Evolutionary conservation across 352 stramenopile genomes (phyloP).

Genomic region (Peronospora belbahrii): DNA sequence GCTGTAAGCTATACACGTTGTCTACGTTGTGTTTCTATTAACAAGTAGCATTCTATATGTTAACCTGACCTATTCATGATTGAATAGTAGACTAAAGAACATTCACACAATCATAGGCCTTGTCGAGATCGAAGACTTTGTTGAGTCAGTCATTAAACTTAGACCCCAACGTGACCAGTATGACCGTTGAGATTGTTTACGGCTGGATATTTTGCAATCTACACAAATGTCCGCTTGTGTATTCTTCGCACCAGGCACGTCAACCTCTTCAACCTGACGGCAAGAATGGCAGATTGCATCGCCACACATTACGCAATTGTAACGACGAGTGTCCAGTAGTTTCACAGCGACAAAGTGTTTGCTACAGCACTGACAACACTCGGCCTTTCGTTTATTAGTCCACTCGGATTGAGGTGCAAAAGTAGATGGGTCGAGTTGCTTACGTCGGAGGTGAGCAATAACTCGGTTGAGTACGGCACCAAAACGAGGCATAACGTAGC

Average conservation of each 20-base stretch:
- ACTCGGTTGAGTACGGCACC: slow-evolving; percentile 35
- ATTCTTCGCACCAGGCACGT: slow-evolving; percentile 24
- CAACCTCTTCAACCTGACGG: slow-evolving; percentile 24
- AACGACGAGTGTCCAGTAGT: slow-evolving; percentile 22
- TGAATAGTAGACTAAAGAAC: too few relatives aligned
- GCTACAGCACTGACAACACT: slow-evolving; percentile 34
- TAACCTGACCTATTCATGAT: too few relatives aligned
- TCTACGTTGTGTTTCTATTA: too few relatives aligned
- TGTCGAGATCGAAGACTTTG: too few relatives aligned
- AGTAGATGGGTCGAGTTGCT: slow-evolving; percentile 23
- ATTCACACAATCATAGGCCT: too few relatives aligned
- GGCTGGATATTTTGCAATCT: slow-evolving; percentile 26
- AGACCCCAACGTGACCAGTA: too few relatives aligned
- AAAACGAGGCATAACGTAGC: slow-evolving; percentile 33
- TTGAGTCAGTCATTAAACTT: too few relatives aligned
- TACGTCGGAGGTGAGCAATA: slow-evolving; percentile 22
- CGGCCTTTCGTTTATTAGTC: slow-evolving; percentile 24
- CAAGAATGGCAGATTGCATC: slow-evolving; percentile 46
- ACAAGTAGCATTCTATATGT: too few relatives aligned
- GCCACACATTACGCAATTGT: slow-evolving; percentile 46
- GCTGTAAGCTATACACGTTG: too few relatives aligned
- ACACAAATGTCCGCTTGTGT: slow-evolving; percentile 24
- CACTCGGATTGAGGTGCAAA: slow-evolving; percentile 28
- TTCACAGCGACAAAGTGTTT: slow-evolving; percentile 31
- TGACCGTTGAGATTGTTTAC: too few relatives aligned